Evolutionary conservation across 1,139 yeast species (phyloP), one percentile per base, ranked within the genome.

Genomic region (Pneumocystis oryctolagi): DNA sequence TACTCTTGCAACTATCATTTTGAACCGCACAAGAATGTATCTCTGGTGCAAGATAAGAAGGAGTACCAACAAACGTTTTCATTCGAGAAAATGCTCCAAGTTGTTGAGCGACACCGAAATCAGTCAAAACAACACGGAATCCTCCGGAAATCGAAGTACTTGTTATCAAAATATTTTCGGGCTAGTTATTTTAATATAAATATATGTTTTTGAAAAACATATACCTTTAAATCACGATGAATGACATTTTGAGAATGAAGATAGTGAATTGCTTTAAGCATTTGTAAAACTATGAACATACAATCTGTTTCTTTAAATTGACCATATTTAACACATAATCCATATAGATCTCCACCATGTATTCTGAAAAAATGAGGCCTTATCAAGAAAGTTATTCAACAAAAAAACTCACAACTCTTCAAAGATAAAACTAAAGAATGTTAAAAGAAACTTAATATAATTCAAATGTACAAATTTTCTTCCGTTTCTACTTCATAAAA

Each of bases 281-380:
- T 71, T 69, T 84, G 89, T 67, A 73, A 84, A 0, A 79, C 75
- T n/a, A 84, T 79, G 1, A 82, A 70, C 14, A 83, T 69, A 0
- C 81, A 74, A 67, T 84, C 86, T 32, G 78, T 76, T 68, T 83
- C 87, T 0, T 82, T 75, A 0, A 84, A 67, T 14, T 68, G 67
- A 32, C 74, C 74, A 2, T 79, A 80, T 61, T 76, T 75, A 0
- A 81, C 77, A 34, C 84, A 70, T 67, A 83, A 84, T 0, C 87
- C 82, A 67, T 83, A 83, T 18, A 84, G 71, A 68, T 84, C 89
- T 0, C 89, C 89, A 0, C 89, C 89, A 64, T 80, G 76, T 4
- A 80, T 70, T 30, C 70, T 68, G 37, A n/a, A 60, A 16, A 37
- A 25, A 35, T 58, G 1, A 42, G 37, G 37, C 47, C 16, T 30